Conservation (phyloP, 768 basidiomycete species). For the Imleria badia region DNA sequence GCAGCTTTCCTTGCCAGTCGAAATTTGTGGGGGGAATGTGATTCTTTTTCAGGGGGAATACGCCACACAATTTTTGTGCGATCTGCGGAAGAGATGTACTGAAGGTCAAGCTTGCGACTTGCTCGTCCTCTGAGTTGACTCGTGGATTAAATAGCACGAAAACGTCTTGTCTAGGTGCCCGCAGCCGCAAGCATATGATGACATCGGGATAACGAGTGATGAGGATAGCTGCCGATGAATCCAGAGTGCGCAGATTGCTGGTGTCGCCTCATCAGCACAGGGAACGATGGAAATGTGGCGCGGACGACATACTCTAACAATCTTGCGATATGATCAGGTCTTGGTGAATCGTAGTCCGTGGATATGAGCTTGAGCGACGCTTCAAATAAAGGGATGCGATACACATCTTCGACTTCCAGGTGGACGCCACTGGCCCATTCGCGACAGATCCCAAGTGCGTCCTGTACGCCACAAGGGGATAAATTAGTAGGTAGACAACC, state of each 20-base stretch:
- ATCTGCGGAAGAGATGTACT: conserved; percentile 42
- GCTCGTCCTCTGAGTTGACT: conserved; percentile 46
- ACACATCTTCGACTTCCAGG: conserved; percentile 53
- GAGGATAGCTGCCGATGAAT: conserved; percentile 36
- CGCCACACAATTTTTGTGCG: conserved; percentile 40
- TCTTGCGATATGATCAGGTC: conserved; percentile 30
- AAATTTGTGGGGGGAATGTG: conserved; percentile 37
- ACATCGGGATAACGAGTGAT: conserved; percentile 65
- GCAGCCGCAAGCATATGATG: conserved; percentile 44
- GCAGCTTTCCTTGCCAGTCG: conserved; percentile 55
- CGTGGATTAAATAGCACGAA: conserved; percentile 66
- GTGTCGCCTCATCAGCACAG: conserved; percentile 3
- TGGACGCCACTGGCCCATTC: conserved; percentile 45
- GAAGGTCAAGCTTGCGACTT: conserved; percentile 55
- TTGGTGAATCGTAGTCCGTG: conserved; percentile 37
- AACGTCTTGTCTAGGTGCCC: conserved; percentile 27
- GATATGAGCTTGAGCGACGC: conserved; percentile 36
- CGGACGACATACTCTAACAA: conserved; percentile 19
- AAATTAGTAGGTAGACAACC: neutral
- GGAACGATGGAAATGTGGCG: neutral
- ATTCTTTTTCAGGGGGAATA: conserved; percentile 44
- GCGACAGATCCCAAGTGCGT: conserved; percentile 49
- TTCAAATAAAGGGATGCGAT: conserved; percentile 46
- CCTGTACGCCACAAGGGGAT: conserved; percentile 36
- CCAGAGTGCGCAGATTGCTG: conserved; percentile 23